Base-by-base conservation (phyloP, 192 early-diverging fungal species). In the Coemansia sp. region DNA sequence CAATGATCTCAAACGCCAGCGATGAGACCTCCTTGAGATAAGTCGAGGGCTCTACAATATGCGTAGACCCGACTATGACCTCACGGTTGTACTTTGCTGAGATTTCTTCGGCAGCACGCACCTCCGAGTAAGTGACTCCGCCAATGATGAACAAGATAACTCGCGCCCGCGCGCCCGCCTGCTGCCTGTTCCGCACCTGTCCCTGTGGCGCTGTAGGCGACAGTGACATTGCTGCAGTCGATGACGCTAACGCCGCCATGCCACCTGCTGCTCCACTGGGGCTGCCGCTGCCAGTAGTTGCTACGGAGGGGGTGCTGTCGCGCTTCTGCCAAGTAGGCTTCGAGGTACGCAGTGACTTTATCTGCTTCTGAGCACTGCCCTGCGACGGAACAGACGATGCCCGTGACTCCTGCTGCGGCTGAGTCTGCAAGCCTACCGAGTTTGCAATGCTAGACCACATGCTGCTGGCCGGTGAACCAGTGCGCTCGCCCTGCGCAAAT, bases 291-390 rank as follows among this genome's bases (percentile, higher is more conserved):
- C 61, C 43, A 0, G 31, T 43, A 5, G 67, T 23, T 23, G 63
- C 43, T 16, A 45, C 48, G 2, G 77, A 60, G 9, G 79, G 79
- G 11, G 79, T 60, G 67, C 74, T 76, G 21, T 82, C 79, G 51
- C 79, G 79, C 67, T 82, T 82, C 60, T 82, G 79, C 79, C 79
- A 82, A n/a, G 79, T 76, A 9, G 73, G 79, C 43, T 67, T 60
- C 10, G 73, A 70, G 28, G 70, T 73, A 34, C 79, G 79, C 48
- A 82, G 71, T 7, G 79, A 82, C 45, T 72, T 75, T 42, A 82
- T 75, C 48, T 76, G 79, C 13, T 70, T 73, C 1, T 67, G 48
- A n/a, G 38, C 64, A 10, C 56, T 36, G 42, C 60, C 65, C 69
- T 74, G 71, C 24, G 63, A 59, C 33, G 56, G 56, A 4, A 62